phyloP scores from a whole-genome alignment of 2,329 filamentous ascomycete species.

The Trichoderma polysporum region DNA sequence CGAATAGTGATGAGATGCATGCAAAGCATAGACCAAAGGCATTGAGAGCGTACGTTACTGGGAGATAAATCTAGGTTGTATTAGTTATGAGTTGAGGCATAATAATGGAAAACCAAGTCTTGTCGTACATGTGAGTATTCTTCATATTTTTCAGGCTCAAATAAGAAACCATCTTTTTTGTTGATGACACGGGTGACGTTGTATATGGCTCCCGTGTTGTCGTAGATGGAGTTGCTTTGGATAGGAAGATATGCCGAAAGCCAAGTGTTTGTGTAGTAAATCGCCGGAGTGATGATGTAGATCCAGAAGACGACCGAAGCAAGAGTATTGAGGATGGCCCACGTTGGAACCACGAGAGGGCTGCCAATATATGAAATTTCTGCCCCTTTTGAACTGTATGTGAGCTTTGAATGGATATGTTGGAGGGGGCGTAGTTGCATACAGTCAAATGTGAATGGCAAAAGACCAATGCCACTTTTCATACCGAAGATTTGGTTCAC shows the following conservation, averaged over 20 bases:
- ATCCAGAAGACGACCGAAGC: slow-evolving; percentile 49
- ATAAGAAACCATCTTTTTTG: slow-evolving; percentile 38
- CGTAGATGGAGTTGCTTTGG: slow-evolving; percentile 52
- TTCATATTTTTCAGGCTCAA: slow-evolving; percentile 50
- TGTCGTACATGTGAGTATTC: slow-evolving; percentile 48
- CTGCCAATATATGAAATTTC: slow-evolving; percentile 43
- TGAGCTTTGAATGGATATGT: neutral
- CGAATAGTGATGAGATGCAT: slow-evolving; percentile 42
- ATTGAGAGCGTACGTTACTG: slow-evolving; percentile 44
- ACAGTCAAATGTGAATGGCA: slow-evolving; percentile 46
- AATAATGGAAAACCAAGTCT: neutral
- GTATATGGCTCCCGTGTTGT: slow-evolving; percentile 51
- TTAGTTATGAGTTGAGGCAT: neutral
- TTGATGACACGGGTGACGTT: slow-evolving; percentile 50
- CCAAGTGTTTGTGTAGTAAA: slow-evolving; percentile 52
- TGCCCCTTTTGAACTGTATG: slow-evolving; percentile 19
- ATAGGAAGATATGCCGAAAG: slow-evolving; percentile 53
- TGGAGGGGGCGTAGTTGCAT: neutral
- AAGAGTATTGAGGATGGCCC: slow-evolving; percentile 50
- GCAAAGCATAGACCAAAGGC: slow-evolving; percentile 55
- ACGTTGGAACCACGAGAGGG: slow-evolving; percentile 42
- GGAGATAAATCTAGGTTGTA: slow-evolving; percentile 41
- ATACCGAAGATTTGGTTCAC: slow-evolving; percentile 52
- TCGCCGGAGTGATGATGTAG: slow-evolving; percentile 42
- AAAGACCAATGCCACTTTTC: slow-evolving; percentile 39